Base-by-base conservation (phyloP, 73 alveolate species). In the Uronychia binucleata region DNA sequence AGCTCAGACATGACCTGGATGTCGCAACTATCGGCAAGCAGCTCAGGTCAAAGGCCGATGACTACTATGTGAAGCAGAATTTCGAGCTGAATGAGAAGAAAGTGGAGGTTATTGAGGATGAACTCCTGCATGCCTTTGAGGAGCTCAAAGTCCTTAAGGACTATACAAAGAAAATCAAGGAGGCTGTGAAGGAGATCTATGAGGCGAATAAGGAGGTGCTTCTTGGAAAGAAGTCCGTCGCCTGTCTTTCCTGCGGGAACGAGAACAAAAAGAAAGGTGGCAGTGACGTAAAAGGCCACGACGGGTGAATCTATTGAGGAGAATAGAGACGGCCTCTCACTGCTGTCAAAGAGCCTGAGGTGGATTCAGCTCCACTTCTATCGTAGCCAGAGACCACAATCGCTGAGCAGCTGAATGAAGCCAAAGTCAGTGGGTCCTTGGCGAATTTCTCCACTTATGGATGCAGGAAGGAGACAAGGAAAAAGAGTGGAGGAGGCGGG, bases 1-100 rank as follows among this genome's bases (percentile, higher is more conserved):
- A 83, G 34, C 78, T 83, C 13, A 83, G 90, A 34, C 13, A 83
- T 25, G 90, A 83, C 33, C 60, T 83, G 90, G 74, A 83, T 75
- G 74, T 83, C 28, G 78, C 34, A 26, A 14, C 78, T 8, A 83
- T 83, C 29, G 78, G 60, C 1, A 83, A 83, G 78, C 60, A 75
- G 35, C 60, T 83, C 25, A 81, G 90, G 0, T 80, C 60, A 28
- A 83, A 83, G 31, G 90, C 90, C 57, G 90, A 83, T 26, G 67
- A 46, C 19, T 46, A 46, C 19, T 46, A 11, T 19, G 67, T 46
- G 67, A 5, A 19, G 67, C 67, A 46, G 19, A 46, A 46, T 19
- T 46, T 46, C 19, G 5, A 46, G 19, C n/a, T 46, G 19, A 46
- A 19, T 46, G 67, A 46, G 67, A 46, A 46, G 67, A 46, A 46